Evolutionary conservation across 2,329 filamentous ascomycete genomes (phyloP), one percentile per base, ranked within the genome.

Genomic region (Colletotrichum trifolii): DNA sequence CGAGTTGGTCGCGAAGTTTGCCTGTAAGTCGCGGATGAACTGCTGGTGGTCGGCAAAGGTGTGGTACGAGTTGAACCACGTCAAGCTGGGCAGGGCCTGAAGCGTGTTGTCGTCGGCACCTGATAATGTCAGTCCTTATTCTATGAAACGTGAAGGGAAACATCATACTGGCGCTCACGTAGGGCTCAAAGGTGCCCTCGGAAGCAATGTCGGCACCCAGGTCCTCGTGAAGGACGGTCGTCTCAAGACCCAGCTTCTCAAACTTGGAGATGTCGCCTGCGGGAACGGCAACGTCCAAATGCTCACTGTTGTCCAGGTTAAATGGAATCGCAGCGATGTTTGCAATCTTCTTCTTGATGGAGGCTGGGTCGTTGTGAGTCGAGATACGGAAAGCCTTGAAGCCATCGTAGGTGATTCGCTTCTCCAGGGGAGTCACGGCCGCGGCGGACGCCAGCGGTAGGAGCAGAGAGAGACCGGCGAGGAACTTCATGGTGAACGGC

Each of bases 41-140:
- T 78, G 72, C 12, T 82, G 63, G 69, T 87, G 85, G 63, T 86
- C 81, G 3, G 75, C 75, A 63, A 85, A 86, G 1, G 75, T 42
- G 67, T 88, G 85, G 70, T 87, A 88, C 2, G 77, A 77, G 60
- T 82, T 78, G 74, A 87, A 88, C 79, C 83, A 87, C 8, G 80
- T 73, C 36, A 72, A 62, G 64, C 73, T 72, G 46, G 71, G 70
- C 4, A 72, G 67, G 1, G 54, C 53, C 45, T 54, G 57, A 3
- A 62, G 17, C 7, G n/a, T 52, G 8, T 42, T 42, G n/a, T 53
- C 50, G 10, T 35, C 57, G 2, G 54, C 66, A 8, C 55, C 64
- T 49, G 52, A 13, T 33, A 3, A 17, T 33, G 9, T 49, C 25
- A 55, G 68, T 36, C 7, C 35, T 1, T 0, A 0, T 3, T 4